Base-by-base conservation (phyloP, 2,329 filamentous ascomycete species). In the Diplodia seriata region DNA sequence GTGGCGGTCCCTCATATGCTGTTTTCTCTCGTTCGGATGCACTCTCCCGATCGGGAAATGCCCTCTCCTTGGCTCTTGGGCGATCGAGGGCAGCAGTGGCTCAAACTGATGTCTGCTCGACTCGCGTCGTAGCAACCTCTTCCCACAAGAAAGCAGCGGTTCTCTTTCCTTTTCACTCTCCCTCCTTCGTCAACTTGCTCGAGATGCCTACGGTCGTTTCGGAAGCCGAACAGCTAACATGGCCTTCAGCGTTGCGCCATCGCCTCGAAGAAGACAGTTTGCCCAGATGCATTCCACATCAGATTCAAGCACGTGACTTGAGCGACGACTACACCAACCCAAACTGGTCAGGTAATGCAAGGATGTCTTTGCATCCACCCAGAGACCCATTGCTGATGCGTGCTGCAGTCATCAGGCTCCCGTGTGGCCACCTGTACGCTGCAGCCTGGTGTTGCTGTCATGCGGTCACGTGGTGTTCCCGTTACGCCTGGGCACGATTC, bases 401-500 rank as follows among this genome's bases (percentile, higher is more conserved):
- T n/a, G 9, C 29, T 38, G 47, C 14, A 63, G 59, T 38, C 59
- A 36, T 36, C 47, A 2, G 12, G 29, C 59, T 38, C n/a, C 51
- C 29, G 38, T 57, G 54, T 59, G 43, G 64, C 29, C 64, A 59
- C 43, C 36, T 43, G 20, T 31, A 29, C 36, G 29, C 14, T 59
- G 64, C 47, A 57, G 64, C 54, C 54, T 67, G 54, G 20, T 38
- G 36, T 33, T 66, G 64, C 43, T 31, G 36, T 55, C 53, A 9
- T 20, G 8, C 23, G 2, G 23, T 59, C 64, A 67, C 64, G 64
- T 67, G 64, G 3, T 11, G 12, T 18, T 51, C 15, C 31, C 31
- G 29, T 47, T 31, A 62, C 26, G 40, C 26, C 57, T 62, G 57
- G 56, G 50, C 63, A 66, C 54, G 53, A 57, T 55, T 65, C 62